Base-by-base conservation (phyloP, 1,284 basidiomycete genomes). In the Microbotryum violaceum region DNA sequence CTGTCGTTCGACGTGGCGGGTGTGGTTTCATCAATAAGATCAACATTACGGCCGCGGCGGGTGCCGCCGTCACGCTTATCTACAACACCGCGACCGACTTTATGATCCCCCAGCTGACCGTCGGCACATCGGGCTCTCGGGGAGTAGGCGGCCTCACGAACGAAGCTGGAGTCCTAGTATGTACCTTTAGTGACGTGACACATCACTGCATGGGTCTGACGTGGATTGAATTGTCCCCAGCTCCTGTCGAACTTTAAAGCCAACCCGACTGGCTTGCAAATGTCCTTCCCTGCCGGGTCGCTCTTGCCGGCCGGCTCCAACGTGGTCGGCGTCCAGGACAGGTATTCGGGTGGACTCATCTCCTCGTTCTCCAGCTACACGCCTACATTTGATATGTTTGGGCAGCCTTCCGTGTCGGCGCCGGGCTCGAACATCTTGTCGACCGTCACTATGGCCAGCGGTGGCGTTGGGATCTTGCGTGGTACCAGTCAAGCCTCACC, bases 361-460 rank as follows among this genome's bases (percentile, higher is more conserved):
- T 82, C 82, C 64, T 68, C 72, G n/a, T 85, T 82, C 74, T 81
- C 80, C 4, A 77, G 77, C 48, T 83, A 82, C 65, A 83, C 83
- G 0, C 83, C 83, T 4, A 78, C 82, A 10, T 81, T 83, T 70
- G 83, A 85, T 68, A 77, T 83, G 71, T 80, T 75, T 73, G 79
- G 82, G 71, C 81, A 82, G 63, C 83, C 84, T 9, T 77, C 80
- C 2, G 72, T 85, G 42, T 77, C 81, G 20, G 82, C 84, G 21
- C 84, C 84, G 1, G 85, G 85, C 12, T 64, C 71, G 20, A 73
- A 80, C 64, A 85, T 86, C 59, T 75, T 85, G n/a, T 84, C 81
- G 21, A 84, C 83, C 4, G 75, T 79, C 51, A 81, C 82, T 4
- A 70, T 78, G 48, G 75, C 75, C 42, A 70, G 79, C 6, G 81